Base-by-base conservation (phyloP, 495 filamentous ascomycete genomes). In the Rostrohypoxylon terebratum region DNA sequence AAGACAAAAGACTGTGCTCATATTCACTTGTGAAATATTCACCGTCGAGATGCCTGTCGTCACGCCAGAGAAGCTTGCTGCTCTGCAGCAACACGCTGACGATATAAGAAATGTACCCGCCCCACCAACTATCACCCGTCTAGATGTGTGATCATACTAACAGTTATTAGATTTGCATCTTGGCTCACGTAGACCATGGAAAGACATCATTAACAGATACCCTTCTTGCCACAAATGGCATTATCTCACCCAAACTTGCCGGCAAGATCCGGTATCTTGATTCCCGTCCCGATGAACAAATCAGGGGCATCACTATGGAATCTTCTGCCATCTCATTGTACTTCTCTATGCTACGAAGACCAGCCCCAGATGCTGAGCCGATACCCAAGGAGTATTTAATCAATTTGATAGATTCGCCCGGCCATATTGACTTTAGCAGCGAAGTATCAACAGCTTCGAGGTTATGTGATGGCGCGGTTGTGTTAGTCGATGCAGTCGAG, bases 231-330 rank as follows among this genome's bases (percentile, higher is more conserved):
- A 98, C 96, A 72, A 99, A 99, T 88, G 96, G 96, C 84, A 98
- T 99, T 82, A 98, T 99, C 75, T 98, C 96, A 11, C 92, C 94
- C 44, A 98, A 98, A 77, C 83, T 99, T 70, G 96, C 96, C 70
- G 96, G 96, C 77, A 97, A 98, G 84, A 97, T 98, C 80, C 92
- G 96, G 73, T 99, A 97, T 79, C 90, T 99, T 28, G 96, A 99
- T 81, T 97, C 95, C 18, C 88, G 96, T 48, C 94, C 96, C 13
- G 96, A 99, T 83, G 96, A 99, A 81, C 96, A 99, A 83, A 87
- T 94, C 8, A 91, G 96, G 48, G 96, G 96, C 34, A 99, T 99
- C 75, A 99, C 96, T 10, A 99, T 99, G 96, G 96, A 99, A 80
- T 98, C 96, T 0, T 98, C 94, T 14, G 96, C 96, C 61, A 99